Evolutionary conservation across 805 yeast genomes (phyloP).

Genomic region (Sugiyamaella marilandica): DNA sequence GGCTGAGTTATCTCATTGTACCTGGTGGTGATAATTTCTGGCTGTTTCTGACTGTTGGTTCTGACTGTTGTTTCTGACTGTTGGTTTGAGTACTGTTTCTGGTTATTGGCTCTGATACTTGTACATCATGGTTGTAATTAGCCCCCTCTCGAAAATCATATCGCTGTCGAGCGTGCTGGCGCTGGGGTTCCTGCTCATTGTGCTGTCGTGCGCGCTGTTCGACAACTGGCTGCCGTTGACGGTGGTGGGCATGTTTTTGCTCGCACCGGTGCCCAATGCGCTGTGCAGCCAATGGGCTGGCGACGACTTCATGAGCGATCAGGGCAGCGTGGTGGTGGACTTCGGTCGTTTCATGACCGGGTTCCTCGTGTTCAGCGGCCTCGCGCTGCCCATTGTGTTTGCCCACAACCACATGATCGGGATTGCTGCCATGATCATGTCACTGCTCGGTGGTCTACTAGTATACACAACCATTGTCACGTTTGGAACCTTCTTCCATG

Average conservation of each 20-base stretch:
- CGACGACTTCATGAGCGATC: constrained; percentile 62
- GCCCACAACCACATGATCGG: constrained; percentile 71
- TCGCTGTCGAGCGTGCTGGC: constrained; percentile 75
- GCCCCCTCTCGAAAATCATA: constrained; percentile 74
- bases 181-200: constrained; percentile 81
- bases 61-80: too few relatives aligned
- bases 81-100: too few relatives aligned
- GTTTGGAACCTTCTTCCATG: constrained; percentile 73
- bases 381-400: constrained; percentile 68
- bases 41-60: too few relatives aligned
- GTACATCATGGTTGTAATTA: constrained; percentile 27
- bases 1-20: too few relatives aligned
- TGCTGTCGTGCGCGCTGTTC: constrained; percentile 81
- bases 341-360: constrained; percentile 78
- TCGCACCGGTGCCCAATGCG: constrained; percentile 71
- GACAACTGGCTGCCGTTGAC: constrained; percentile 85
- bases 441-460: constrained; percentile 76
- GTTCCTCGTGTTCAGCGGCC: constrained; percentile 67
- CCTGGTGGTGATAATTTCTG: too few relatives aligned
- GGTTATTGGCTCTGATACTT: too few relatives aligned
- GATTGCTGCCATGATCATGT: constrained; percentile 66
- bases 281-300: constrained; percentile 45
- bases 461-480: constrained; percentile 80
- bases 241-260: constrained; percentile 51
- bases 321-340: constrained; percentile 55